Evolutionary conservation across 2,329 filamentous ascomycete genomes (phyloP), one percentile per base, ranked within the genome.

Genomic region (Fusarium sp.): DNA sequence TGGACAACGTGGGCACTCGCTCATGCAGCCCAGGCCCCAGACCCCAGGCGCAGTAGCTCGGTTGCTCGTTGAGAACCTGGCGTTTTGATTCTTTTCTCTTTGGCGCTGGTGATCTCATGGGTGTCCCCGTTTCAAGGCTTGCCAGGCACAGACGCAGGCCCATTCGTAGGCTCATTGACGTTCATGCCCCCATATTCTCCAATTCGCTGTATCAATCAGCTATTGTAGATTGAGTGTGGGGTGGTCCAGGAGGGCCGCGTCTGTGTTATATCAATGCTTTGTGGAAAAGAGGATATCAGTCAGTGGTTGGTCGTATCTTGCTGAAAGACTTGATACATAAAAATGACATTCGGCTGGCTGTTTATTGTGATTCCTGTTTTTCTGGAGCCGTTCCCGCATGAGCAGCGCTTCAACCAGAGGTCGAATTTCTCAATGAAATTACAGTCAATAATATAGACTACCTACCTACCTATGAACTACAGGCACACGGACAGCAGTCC

Each of bases 61-160:
- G 50, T 55, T 60, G 48, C 48, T 55, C 17, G 30, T 53, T 35
- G 32, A 44, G 49, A 54, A 50, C 49, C 49, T 55, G 59, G 46
- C 60, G 50, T 55, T 56, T 51, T 32, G 37, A 24, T 44, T 33
- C 35, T 44, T 58, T 49, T 67, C 26, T 48, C 35, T 52, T 39
- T 59, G 51, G 49, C 40, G 49, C 43, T 67, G 62, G 55, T 66
- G 50, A 47, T 68, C 51, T 62, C 65, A 69, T 57, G 44, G 65
- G 54, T 24, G 54, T 33, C 60, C 51, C 65, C 65, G 51, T 65
- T 59, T 35, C 33, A 7, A 55, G 56, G 22, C 56, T 43, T 61
- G 65, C 60, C 40, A 58, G 51, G 19, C 51, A 52, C 44, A 64
- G 50, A 47, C 41, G 28, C 37, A 45, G 59, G 43, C 59, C 53